These are phyloP conservation scores for Gossypium armourianum DNA, from an alignment of 441 rosid genomes.

Conservation along the genomic window DNA sequence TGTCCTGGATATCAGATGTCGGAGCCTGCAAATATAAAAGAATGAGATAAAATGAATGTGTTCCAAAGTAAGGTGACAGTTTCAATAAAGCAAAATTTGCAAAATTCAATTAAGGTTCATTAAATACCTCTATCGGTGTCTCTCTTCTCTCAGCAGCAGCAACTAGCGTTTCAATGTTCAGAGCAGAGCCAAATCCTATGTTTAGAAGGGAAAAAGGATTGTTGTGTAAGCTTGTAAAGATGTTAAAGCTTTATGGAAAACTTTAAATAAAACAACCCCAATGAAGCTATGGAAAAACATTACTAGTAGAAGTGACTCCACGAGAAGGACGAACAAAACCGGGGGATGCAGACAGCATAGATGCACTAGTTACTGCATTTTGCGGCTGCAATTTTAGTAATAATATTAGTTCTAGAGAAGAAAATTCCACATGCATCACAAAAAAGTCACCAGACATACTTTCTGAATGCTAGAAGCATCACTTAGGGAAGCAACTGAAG, in stretches of 20 bases:
- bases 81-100: background rate
- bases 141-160: slow-evolving; percentile 97
- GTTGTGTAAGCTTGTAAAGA: background rate
- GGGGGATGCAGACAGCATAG: slow-evolving; percentile 43
- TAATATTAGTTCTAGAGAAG: background rate
- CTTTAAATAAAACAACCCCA: background rate
- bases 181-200: slow-evolving; percentile 91
- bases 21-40: slow-evolving; percentile 54
- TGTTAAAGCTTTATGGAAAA: background rate
- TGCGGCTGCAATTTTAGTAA: slow-evolving; percentile 26
- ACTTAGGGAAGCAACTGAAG: slow-evolving; percentile 30
- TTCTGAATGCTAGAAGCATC: slow-evolving; percentile 50
- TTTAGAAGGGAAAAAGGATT: background rate
- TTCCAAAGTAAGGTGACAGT: background rate
- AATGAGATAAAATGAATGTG: background rate
- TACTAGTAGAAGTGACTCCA: slow-evolving; percentile 73
- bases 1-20: slow-evolving; percentile 73
- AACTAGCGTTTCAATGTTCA: slow-evolving; percentile 91
- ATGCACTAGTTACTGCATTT: slow-evolving; percentile 29
- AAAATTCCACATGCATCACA: background rate
- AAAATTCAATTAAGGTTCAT: background rate
- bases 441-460: slow-evolving; percentile 31
- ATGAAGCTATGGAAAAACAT: slow-evolving; percentile 12
- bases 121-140: slow-evolving; percentile 67
- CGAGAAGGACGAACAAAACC: slow-evolving; percentile 64